Base-by-base conservation (phyloP, 2,329 filamentous ascomycete genomes). In the Scytalidium sp. region DNA sequence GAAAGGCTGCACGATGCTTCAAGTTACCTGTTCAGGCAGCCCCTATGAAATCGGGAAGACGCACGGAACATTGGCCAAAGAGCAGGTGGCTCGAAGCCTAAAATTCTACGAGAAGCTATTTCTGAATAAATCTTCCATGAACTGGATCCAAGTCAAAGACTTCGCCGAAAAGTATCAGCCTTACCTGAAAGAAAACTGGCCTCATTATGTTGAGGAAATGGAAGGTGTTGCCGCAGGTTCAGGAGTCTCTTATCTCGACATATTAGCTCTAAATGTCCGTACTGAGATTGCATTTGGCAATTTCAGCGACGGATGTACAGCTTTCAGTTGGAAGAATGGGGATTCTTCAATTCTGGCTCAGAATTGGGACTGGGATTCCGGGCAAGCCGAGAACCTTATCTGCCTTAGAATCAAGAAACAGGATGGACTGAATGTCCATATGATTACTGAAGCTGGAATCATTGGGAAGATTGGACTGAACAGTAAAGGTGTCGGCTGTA, bases 391-490 rank as follows among this genome's bases (percentile, higher is more conserved):
- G 17, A 56, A 56, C 45, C 48, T 61, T 21, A 56, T 59, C 40
- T 41, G 45, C 23, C 45, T 58, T 32, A 56, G 55, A 20, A 60
- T 60, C 47, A 49, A 49, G 19, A 51, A 48, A 20, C 46, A 53
- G 22, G 21, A 41, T 17, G 52, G 53, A 9, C 22, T 56, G 10
- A 25, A 20, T 10, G 55, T 60, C n/a, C 46, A 53, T 27, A 60
- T 61, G 53, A 54, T 60, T 19, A 58, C 56, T 21, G 59, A 61
- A 52, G 59, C 58, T 5, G 59, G 59, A 11, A 59, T 61, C 17
- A 58, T 61, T 15, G 59, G 59, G 13, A 61, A 83, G 58, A 81
- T 84, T 41, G 80, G 80, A 1, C 63, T 83, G 51, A 83, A 83
- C 57, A 69, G 64, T 41, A 55, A 60, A 1, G 77, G 79, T 3